Conservation (phyloP, 1,284 basidiomycete genomes). For the Ceraceosorus guamensis region DNA sequence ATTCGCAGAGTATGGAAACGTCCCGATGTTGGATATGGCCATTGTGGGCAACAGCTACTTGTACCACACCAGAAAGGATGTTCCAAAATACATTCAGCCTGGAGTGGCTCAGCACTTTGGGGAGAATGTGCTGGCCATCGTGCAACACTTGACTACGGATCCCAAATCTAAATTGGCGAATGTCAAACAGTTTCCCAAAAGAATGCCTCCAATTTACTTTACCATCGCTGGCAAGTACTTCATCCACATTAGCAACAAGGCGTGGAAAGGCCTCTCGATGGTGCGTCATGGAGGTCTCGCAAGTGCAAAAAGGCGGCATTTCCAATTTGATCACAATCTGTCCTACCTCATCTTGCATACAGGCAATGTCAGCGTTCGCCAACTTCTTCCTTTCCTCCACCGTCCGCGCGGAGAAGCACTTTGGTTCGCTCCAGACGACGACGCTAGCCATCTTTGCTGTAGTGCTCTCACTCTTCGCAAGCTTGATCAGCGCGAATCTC, state of each 20-base stretch:
- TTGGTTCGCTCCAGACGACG: conserved; percentile 24
- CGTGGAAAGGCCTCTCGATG: conserved; percentile 41
- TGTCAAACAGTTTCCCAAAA: conserved; percentile 14
- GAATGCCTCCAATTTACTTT: conserved; percentile 64
- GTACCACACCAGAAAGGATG: conserved; percentile 82
- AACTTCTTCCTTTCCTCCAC: conserved; percentile 44
- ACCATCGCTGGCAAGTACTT: conserved; percentile 48
- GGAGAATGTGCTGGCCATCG: conserved; percentile 71
- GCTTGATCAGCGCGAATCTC: conserved; percentile 61
- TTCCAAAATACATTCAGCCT: conserved; percentile 70
- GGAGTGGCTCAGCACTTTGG: conserved; percentile 82
- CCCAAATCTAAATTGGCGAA: conserved; percentile 39
- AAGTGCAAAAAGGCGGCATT: not conserved
- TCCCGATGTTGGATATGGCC: conserved; percentile 66
- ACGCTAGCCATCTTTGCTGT: conserved; percentile 28
- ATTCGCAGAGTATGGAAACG: conserved; percentile 74
- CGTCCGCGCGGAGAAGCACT: conserved; percentile 45
- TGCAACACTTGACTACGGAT: conserved; percentile 63
- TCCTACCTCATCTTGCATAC: not conserved
- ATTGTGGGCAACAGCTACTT: conserved; percentile 86
- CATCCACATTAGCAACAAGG: conserved; percentile 54
- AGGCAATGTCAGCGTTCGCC: conserved; percentile 30
- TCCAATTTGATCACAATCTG: not conserved
- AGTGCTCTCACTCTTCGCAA: conserved; percentile 46
- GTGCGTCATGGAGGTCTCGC: too few species aligned